These are phyloP conservation scores for Cutaneotrichosporon sp. DNA, from an alignment of 1,284 basidiomycete genomes.

Conservation along the genomic window DNA sequence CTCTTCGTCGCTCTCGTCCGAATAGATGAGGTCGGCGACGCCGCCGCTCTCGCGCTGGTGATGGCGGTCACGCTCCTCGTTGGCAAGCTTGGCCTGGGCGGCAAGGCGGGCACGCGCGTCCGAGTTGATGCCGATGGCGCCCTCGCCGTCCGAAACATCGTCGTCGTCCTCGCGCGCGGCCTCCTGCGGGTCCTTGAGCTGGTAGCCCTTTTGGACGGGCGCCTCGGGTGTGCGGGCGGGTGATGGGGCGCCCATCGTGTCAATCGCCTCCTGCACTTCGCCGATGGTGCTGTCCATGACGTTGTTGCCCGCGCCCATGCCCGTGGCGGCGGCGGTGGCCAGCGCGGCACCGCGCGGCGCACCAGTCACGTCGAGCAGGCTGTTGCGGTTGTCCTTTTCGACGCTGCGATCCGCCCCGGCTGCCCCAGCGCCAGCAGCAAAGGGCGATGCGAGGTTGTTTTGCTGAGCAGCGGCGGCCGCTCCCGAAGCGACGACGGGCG, in stretches of 20 bases:
- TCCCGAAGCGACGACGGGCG: constrained; percentile 15
- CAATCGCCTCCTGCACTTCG: constrained; percentile 82
- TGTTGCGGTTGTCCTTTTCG: constrained; percentile 17
- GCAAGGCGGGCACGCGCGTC: constrained; percentile 67
- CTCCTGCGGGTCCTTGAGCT: constrained; percentile 24
- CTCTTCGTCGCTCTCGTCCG: constrained; percentile 55
- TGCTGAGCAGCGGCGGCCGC: neutral
- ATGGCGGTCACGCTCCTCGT: constrained; percentile 59
- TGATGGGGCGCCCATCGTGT: constrained; percentile 61
- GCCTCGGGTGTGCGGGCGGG: neutral
- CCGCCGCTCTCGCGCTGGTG: constrained; percentile 44
- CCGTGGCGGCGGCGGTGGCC: neutral
- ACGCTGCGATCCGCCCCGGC: neutral
- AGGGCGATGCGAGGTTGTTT: constrained; percentile 17
- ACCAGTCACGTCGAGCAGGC: constrained; percentile 21
- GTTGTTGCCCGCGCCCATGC: constrained; percentile 21
- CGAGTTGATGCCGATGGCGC: constrained; percentile 61
- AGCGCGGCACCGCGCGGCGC: constrained; percentile 13
- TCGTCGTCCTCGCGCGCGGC: constrained; percentile 58
- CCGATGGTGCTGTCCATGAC: constrained; percentile 83
- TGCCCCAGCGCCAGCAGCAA: neutral
- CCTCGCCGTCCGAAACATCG: constrained; percentile 52
- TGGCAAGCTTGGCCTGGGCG: constrained; percentile 62
- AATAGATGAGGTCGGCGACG: constrained; percentile 49
- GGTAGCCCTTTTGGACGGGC: constrained; percentile 11